Base-by-base conservation (phyloP, 73 alveolate species). In the Tetrahymena malaccensis region DNA sequence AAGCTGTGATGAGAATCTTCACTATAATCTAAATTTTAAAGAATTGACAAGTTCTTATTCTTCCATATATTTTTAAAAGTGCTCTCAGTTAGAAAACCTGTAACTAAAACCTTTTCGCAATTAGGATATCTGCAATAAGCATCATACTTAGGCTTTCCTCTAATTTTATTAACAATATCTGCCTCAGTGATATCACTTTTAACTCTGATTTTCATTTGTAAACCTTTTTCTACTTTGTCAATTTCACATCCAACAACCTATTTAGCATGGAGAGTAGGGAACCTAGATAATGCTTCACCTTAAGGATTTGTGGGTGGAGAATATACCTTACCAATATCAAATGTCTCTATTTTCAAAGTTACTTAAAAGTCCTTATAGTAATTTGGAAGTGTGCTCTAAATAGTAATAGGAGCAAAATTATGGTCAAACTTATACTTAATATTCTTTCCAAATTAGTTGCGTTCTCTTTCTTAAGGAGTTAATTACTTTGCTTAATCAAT, bases 391-490 rank as follows among this genome's bases (percentile, higher is more conserved):
- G 94, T 85, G 35, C 94, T 85, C 85, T 89, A 43, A 50, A 85
- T 50, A 8, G 35, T 43, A 34, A 37, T 40, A 22, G 43, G 38
- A 85, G 40, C 55, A 16, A 43, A 83, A 25, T n/a, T 27, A 43
- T 83, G 93, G 33, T 84, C 84, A 85, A 37, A 93, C 44, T 85
- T 34, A 33, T 40, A 34, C 70, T 43, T 27, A 95, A 95, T 89
- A 17, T n/a, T 12, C 89, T 95, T 55, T 21, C 35, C 43, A 16
- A 37, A 89, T 95, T 95, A 56, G 55, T 95, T 89, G 57, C 97
- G 84, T 56, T n/a, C 35, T 55, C 94, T 55, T 56, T 89, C 95
- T 27, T 43, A 17, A 95, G 83, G 43, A 43, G 50, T 85, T 85
- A 70, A 70, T n/a, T 1, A 2, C 19, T 70, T 70, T 19, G 5